phyloP scores from a whole-genome alignment of 2,329 filamentous ascomycete genomes.

The Pseudocercospora crystallina region DNA sequence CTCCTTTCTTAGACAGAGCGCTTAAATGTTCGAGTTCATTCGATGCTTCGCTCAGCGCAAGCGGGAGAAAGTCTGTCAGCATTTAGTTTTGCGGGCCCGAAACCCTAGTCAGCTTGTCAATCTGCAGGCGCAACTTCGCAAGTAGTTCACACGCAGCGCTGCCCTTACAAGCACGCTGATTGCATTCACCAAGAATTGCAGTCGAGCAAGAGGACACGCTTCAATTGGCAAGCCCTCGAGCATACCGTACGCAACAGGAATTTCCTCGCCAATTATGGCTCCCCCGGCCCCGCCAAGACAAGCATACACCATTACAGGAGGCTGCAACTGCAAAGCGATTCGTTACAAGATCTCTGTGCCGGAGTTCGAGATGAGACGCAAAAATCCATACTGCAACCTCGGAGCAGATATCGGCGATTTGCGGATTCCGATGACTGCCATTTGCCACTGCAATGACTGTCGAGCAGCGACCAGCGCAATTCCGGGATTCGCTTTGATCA shows the following conservation, averaged over 20 bases:
- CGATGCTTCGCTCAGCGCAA: too few relatives aligned
- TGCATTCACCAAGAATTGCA: background rate
- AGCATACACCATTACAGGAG: conserved; percentile 9
- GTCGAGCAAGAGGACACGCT: background rate
- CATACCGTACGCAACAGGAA: background rate
- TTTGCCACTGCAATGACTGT: conserved; percentile 16
- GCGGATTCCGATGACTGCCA: conserved; percentile 6
- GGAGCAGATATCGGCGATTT: conserved; percentile 11
- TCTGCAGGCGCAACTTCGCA: too few relatives aligned
- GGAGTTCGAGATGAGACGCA: conserved; percentile 1
- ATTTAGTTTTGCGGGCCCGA: background rate
- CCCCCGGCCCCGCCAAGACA: background rate
- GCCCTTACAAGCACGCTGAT: background rate
- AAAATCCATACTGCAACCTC: conserved; percentile 5
- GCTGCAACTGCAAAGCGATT: conserved; percentile 17
- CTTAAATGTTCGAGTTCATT: too few relatives aligned
- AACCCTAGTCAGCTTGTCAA: too few relatives aligned
- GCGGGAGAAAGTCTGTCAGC: background rate
- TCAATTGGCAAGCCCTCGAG: background rate
- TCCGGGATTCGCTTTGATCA: conserved; percentile 1
- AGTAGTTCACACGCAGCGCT: too few relatives aligned
- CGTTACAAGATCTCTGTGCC: conserved; percentile 13
- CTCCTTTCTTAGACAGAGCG: too few relatives aligned
- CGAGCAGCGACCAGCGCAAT: conserved; percentile 7
- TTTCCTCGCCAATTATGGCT: background rate